Evolutionary conservation across 2,329 filamentous ascomycete genomes (phyloP).

Genomic region (Elsinoe australis): DNA sequence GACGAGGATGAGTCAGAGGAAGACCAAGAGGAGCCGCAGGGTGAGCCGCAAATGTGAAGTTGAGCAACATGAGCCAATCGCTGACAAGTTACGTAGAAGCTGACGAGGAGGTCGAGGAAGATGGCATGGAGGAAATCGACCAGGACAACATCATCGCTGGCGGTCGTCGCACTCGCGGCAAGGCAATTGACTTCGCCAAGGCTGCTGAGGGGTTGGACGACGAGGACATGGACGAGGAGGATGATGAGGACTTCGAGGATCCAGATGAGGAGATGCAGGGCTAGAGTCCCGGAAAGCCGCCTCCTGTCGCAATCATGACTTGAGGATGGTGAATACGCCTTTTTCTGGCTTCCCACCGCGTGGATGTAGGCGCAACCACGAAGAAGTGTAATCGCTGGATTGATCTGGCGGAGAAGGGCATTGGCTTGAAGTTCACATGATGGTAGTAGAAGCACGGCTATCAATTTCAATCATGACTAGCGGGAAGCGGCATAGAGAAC

Average conservation of each 20-base stretch:
- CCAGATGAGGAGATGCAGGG: constrained; percentile 24
- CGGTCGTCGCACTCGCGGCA: constrained; percentile 80
- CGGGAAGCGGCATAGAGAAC: too few relatives aligned
- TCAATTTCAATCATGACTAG: too few relatives aligned
- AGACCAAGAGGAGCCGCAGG: constrained; percentile 31
- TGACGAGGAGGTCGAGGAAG: constrained; percentile 65
- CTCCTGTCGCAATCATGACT: neutral
- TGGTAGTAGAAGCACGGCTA: too few relatives aligned
- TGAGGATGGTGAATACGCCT: neutral
- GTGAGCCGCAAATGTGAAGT: constrained; percentile 20
- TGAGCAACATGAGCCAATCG: constrained; percentile 1
- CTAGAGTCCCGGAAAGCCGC: neutral
- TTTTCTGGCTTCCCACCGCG: too few relatives aligned
- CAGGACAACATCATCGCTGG: constrained; percentile 73
- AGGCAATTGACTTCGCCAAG: constrained; percentile 87
- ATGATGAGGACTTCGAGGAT: constrained; percentile 33
- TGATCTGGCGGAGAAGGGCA: too few relatives aligned
- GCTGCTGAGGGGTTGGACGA: constrained; percentile 70
- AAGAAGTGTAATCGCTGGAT: too few relatives aligned
- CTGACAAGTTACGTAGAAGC: constrained; percentile 22
- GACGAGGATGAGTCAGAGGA: constrained; percentile 53
- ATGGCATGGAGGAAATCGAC: constrained; percentile 88
- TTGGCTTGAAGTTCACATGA: too few relatives aligned
- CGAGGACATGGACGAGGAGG: constrained; percentile 53
- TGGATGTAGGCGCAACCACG: too few relatives aligned